Evolutionary conservation across 805 yeast species (phyloP).

Genomic region (Spathaspora hagerdaliae): DNA sequence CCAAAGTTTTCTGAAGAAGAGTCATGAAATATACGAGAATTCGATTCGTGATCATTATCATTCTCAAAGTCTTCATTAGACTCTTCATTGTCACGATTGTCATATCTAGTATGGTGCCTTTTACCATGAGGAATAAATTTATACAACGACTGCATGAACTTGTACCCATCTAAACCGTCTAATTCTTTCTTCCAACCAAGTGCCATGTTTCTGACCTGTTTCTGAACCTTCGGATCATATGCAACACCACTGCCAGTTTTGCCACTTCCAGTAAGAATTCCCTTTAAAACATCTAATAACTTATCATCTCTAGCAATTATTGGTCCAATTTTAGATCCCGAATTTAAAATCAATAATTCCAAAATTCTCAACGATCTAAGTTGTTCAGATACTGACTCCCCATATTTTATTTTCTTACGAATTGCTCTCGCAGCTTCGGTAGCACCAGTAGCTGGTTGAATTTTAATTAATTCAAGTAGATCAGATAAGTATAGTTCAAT

Average conservation of each 20-base stretch:
- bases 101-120: conserved; percentile 7
- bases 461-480: conserved; percentile 48
- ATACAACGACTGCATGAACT: conserved; percentile 45
- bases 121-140: conserved; percentile 35
- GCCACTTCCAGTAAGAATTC: conserved; percentile 40
- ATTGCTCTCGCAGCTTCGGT: conserved; percentile 88
- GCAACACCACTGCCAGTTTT: conserved; percentile 31
- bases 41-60: not conserved
- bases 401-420: conserved; percentile 85
- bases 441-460: conserved; percentile 33
- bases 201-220: conserved; percentile 48
- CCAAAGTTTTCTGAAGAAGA: not conserved
- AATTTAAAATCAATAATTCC: conserved; percentile 37
- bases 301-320: conserved; percentile 63
- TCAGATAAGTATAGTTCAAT: conserved; percentile 50
- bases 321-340: conserved; percentile 39
- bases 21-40: not conserved
- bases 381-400: conserved; percentile 56
- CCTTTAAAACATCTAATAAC: conserved; percentile 58
- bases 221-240: conserved; percentile 40
- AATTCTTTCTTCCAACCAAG: conserved; percentile 66
- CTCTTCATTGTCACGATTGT: conserved; percentile 5
- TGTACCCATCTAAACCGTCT: conserved; percentile 44
- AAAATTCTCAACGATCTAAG: conserved; percentile 52
- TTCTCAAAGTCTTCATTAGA: not conserved